Conservation (phyloP, 805 yeast species). For the Metschnikowia similis region DNA sequence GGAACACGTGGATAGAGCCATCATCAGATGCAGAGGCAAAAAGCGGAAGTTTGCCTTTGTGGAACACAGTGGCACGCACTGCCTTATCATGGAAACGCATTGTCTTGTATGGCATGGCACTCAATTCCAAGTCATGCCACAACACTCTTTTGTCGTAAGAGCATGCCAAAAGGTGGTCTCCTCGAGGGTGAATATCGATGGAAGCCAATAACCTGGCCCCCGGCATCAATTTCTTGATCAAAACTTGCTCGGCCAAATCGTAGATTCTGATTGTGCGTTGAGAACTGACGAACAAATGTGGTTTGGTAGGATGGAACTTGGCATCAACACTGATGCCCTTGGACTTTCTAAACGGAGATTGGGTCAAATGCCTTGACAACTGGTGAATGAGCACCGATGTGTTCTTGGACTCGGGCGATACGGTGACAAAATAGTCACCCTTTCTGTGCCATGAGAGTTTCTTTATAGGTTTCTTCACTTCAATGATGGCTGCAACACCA, state of each 20-base stretch:
- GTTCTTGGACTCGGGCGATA: conserved; percentile 90
- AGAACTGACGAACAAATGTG: conserved; percentile 88
- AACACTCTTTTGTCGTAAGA: conserved; percentile 92
- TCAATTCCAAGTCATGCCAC: conserved; percentile 95
- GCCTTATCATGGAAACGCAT: conserved; percentile 93
- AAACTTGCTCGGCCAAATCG: conserved; percentile 79
- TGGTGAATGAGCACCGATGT: conserved; percentile 92
- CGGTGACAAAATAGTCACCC: conserved; percentile 95
- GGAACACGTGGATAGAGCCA: conserved; percentile 90
- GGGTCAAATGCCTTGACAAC: conserved; percentile 88
- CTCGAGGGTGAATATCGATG: conserved; percentile 93
- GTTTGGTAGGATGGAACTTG: conserved; percentile 93
- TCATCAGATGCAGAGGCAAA: conserved; percentile 96
- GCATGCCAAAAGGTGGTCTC: conserved; percentile 89
- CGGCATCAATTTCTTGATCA: conserved; percentile 82
- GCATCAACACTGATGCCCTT: conserved; percentile 96
- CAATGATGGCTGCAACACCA: conserved; percentile 72
- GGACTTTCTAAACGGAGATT: conserved; percentile 89
- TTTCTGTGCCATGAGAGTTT: conserved; percentile 92
- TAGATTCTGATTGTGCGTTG: conserved; percentile 90
- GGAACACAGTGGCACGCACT: conserved; percentile 83
- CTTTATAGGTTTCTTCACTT: conserved; percentile 64
- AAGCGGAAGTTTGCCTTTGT: conserved; percentile 77
- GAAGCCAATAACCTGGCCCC: conserved; percentile 94
- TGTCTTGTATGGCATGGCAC: conserved; percentile 89